Conservation (phyloP, 2,329 filamentous ascomycete species). For the Emmonsia crescens region DNA sequence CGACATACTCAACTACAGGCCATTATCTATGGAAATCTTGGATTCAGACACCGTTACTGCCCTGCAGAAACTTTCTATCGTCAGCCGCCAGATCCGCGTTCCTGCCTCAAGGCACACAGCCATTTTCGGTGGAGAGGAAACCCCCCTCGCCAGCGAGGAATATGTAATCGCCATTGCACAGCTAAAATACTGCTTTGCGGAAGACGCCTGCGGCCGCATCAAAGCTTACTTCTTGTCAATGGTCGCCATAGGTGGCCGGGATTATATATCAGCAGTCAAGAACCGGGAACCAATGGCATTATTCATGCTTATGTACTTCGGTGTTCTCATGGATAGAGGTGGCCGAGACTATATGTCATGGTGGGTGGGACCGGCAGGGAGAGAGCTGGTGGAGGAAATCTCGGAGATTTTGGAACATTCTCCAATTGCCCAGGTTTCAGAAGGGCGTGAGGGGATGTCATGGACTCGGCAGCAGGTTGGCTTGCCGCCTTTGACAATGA, state of each 20-base stretch:
- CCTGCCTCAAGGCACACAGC: not conserved
- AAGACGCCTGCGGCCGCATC: slow-evolving; percentile 24
- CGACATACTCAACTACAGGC: not conserved
- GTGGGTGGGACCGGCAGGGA: slow-evolving; percentile 8
- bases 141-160: slow-evolving; percentile 5
- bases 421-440: slow-evolving; percentile 12
- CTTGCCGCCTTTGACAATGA: slow-evolving; percentile 10
- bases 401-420: slow-evolving; percentile 17
- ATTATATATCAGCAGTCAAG: slow-evolving; percentile 23
- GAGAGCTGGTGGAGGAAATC: slow-evolving; percentile 13
- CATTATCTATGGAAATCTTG: not conserved
- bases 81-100: slow-evolving; percentile 7
- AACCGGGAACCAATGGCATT: slow-evolving; percentile 8
- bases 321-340: slow-evolving; percentile 7
- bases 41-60: slow-evolving; percentile 1
- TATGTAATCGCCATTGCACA: slow-evolving; percentile 16
- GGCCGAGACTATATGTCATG: slow-evolving; percentile 2
- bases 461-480: slow-evolving; percentile 19
- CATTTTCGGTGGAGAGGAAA: not conserved
- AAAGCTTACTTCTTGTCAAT: slow-evolving; percentile 25
- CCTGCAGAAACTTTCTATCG: slow-evolving; percentile 9
- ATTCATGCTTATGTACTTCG: slow-evolving; percentile 12
- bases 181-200: slow-evolving; percentile 26
- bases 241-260: slow-evolving; percentile 19
- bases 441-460: slow-evolving; percentile 18